Evolutionary conservation across 108 stramenopile genomes (phyloP).

Genomic region (Cylindrotheca closterium): DNA sequence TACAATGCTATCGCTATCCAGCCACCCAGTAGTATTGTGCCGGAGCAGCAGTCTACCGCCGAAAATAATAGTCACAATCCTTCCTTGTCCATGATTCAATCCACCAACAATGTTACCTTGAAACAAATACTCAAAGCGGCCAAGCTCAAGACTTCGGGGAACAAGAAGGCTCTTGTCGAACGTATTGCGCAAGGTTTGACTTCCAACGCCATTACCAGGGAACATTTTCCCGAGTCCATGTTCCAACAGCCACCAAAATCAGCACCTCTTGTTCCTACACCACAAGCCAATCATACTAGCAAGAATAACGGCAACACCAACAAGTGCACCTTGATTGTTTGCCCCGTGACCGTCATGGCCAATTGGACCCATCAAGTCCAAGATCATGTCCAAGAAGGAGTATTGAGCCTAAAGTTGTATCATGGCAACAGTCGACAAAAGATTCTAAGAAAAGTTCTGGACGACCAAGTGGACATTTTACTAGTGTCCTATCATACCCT

Average conservation of each 20-base stretch:
- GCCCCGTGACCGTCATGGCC: constrained; percentile 60
- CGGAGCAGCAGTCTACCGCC: neutral
- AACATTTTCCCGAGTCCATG: neutral
- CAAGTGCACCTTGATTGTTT: constrained; percentile 54
- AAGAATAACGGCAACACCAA: neutral
- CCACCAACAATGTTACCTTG: neutral
- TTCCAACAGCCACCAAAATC: neutral
- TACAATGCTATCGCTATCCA: too few relatives aligned
- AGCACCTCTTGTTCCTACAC: too few relatives aligned
- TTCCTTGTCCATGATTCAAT: neutral
- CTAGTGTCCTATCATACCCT: constrained; percentile 65
- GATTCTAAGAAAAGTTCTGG: constrained; percentile 30
- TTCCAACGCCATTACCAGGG: neutral
- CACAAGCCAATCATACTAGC: too few relatives aligned
- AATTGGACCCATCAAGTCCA: constrained; percentile 63
- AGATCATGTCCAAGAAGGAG: constrained; percentile 31
- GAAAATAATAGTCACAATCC: neutral
- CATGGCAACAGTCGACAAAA: constrained; percentile 47
- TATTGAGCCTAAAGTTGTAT: constrained; percentile 40
- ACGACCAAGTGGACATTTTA: constrained; percentile 33
- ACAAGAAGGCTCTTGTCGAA: neutral
- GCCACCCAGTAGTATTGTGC: neutral
- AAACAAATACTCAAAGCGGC: neutral
- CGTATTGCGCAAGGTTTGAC: neutral
- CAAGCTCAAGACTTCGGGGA: neutral